Evolutionary conservation across 352 stramenopile genomes (phyloP).

Genomic region (Pythium apleroticum): DNA sequence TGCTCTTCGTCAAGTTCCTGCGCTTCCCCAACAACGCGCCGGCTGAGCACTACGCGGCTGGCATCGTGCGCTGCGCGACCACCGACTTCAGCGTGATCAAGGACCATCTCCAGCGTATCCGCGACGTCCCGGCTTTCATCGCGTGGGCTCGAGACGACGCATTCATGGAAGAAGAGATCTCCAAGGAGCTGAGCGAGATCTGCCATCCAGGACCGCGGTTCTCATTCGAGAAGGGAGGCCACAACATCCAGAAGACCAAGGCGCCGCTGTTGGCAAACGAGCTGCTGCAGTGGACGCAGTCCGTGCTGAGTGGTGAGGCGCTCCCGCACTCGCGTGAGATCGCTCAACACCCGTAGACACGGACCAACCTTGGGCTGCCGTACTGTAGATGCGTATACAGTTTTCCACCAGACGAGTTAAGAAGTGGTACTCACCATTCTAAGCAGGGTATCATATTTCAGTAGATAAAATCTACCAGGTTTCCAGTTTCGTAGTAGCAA

Average conservation of each 20-base stretch:
- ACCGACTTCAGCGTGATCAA: conserved; percentile 51
- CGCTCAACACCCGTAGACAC: not conserved
- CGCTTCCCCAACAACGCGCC: conserved; percentile 26
- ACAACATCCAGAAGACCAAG: conserved; percentile 56
- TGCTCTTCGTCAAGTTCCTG: conserved; percentile 23
- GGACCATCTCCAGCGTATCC: conserved; percentile 34
- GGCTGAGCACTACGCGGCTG: conserved; percentile 47
- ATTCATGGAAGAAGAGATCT: conserved; percentile 41
- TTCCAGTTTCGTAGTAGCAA: too few relatives aligned
- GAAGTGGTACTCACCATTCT: too few relatives aligned
- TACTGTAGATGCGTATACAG: conserved; percentile 3
- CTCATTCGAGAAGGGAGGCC: conserved; percentile 38
- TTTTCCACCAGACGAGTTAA: too few relatives aligned
- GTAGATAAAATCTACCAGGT: too few relatives aligned
- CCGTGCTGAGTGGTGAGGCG: conserved; percentile 8
- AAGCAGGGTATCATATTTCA: too few relatives aligned
- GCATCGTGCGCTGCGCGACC: conserved; percentile 50
- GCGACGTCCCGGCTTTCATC: conserved; percentile 38
- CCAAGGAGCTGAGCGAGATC: conserved; percentile 22
- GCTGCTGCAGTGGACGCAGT: conserved; percentile 30
- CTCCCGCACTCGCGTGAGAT: not conserved
- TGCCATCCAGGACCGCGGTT: conserved; percentile 33
- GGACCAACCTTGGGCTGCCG: too few relatives aligned
- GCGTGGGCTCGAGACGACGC: conserved; percentile 36
- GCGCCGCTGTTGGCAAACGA: conserved; percentile 29